Evolutionary conservation across 306 rosid species (phyloP).

Genomic region (Abrus pulchellus): DNA sequence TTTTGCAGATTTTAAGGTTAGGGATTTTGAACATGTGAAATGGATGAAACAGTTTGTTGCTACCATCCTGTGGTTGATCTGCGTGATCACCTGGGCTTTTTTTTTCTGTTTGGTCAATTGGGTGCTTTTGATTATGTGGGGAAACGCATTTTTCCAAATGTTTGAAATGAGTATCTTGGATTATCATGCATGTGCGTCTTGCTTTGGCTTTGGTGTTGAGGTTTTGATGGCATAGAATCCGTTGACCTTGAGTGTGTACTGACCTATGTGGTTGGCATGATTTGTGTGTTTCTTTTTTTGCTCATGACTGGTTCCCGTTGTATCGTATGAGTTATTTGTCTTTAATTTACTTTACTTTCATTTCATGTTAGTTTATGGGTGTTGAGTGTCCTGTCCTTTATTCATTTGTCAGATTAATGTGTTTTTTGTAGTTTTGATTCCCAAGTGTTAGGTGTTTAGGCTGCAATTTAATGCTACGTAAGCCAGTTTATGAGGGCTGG

Average conservation of each 20-base stretch:
- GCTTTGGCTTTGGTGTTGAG: conserved; percentile 9
- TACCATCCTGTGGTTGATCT: conserved; percentile 20
- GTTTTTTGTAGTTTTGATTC: neutral
- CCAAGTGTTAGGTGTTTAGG: conserved; percentile 8
- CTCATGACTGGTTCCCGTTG: neutral
- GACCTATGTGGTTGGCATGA: neutral
- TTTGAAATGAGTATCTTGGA: neutral
- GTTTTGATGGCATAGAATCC: conserved; percentile 18
- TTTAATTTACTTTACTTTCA: conserved; percentile 1
- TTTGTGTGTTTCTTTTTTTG: conserved; percentile 1
- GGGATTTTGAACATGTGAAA: conserved; percentile 31
- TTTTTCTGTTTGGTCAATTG: neutral
- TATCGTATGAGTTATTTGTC: neutral
- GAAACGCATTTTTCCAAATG: neutral
- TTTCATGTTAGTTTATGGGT: neutral
- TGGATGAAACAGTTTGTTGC: conserved; percentile 42
- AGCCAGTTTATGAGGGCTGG: neutral
- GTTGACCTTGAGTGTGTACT: conserved; percentile 29
- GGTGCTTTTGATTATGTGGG: conserved; percentile 11
- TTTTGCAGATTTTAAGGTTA: conserved; percentile 35
- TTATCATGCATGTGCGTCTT: conserved; percentile 36
- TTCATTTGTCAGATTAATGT: neutral
- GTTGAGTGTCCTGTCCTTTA: conserved; percentile 20
- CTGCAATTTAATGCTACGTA: conserved; percentile 8
- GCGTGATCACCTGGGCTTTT: neutral